Base-by-base conservation (phyloP, 305 asterid genomes). In the Fraxinus latifolia region DNA sequence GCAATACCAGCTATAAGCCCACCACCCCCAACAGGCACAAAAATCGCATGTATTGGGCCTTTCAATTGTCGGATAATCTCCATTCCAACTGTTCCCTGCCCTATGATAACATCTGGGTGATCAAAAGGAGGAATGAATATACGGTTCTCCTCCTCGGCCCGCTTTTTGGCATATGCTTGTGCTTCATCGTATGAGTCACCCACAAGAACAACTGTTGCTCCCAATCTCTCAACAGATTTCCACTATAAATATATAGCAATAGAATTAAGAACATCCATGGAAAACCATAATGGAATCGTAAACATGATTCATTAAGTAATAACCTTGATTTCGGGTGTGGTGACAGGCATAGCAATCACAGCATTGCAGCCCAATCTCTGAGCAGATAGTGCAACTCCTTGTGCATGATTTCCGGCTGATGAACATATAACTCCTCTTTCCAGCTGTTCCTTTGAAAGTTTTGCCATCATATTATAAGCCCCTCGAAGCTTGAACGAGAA, bases 381-480 rank as follows among this genome's bases (percentile, higher is more conserved):
- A 36, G 99, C 97, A 25, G 99, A 86, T 74, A 95, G 86, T 15
- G 99, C 98, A 77, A 94, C 98, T 36, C 99, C 99, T 84, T 93
- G 99, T 21, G 99, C 99, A 65, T 95, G 99, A 81, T 93, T 95
- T 83, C 99, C 98, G 7, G 99, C 99, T 3, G 99, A 95, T 29
- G 99, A 95, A 87, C 99, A 95, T 29, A 95, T 91, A 27, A 93
- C 99, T 34, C 99, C 99, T 84, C 83, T 88, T 79, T 90, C 82
- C 34, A 91, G 81, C 87, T 88, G 97, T 79, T 91, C 94, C 68
- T 87, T 91, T n/a, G 97, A 89, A 83, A 95, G 91, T 83, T 91
- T 95, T 3, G 97, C 97, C 99, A 95, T 95, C 99, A 95, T 95
- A 83, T 95, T 93, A 83, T 95, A 95, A 58, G 99, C 99, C 36